Evolutionary conservation across 495 filamentous ascomycete species (phyloP), one percentile per base, ranked within the genome.

Genomic region (Saxophila tyrrhenica): DNA sequence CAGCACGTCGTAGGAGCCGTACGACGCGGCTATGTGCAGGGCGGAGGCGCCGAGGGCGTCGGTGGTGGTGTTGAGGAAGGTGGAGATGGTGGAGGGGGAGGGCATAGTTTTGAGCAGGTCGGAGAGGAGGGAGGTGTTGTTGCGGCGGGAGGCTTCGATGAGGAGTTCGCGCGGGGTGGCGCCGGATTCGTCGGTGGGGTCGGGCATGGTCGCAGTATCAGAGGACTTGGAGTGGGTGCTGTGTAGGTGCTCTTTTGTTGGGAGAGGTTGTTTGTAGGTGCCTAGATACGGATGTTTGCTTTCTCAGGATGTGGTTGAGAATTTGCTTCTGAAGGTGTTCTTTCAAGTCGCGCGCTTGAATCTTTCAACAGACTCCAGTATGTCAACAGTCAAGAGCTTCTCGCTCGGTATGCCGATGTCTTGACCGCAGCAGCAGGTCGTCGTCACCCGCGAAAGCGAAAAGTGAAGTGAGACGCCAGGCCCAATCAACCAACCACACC

Each of bases 1-100:
- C 72, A 97, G 86, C 20, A 87, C 78, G 60, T 96, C 91, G 73
- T 94, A 95, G 72, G 87, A 89, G 51, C 94, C 92, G 58, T 82
- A 79, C 41, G 75, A 70, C 5, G 92, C 91, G 44, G 90, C 92
- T 57, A 97, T 78, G 70, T 99, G 92, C 64, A 96, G 78, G 29
- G 87, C 81, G 62, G 88, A 77, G 67, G 89, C 90, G 20, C 92
- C 92, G 65, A 97, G 72, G 1, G 86, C 80, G 52, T 94, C 89
- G 21, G 78, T 84, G 21, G 90, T 84, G 24, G 74, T 77, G 70
- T 98, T 98, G 64, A 98, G 79, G 41, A 94, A 79, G 44, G 75
- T 60, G 9, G 89, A 82, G 29, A 84, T 76, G 41, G 77, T 65
- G 43, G 77, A 69, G 20, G 69, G 65, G 22, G 68, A 55, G 11